Evolutionary conservation across 805 yeast genomes (phyloP).

Genomic region (Debaryomyces prosopidis): DNA sequence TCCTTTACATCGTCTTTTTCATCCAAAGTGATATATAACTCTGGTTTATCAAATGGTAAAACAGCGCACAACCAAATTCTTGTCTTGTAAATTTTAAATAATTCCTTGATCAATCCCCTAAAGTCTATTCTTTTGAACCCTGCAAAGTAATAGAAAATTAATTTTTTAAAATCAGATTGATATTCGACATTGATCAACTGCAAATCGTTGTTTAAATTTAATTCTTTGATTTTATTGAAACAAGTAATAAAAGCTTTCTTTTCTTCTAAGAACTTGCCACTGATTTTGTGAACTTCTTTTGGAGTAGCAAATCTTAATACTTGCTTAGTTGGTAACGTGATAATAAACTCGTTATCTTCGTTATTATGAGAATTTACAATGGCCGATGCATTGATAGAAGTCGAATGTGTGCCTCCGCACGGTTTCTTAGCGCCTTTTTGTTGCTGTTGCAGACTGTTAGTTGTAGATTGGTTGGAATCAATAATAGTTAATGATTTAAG

Average conservation of each 20-base stretch:
- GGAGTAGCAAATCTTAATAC: conserved; percentile 75
- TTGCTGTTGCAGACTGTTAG: conserved; percentile 12
- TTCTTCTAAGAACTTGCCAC: conserved; percentile 69
- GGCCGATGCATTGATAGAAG: conserved; percentile 31
- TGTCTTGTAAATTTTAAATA: conserved; percentile 47
- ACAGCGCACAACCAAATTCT: conserved; percentile 51
- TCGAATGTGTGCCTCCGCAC: conserved; percentile 41
- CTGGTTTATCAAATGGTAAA: conserved; percentile 40
- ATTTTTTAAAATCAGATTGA: conserved; percentile 46
- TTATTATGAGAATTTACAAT: conserved; percentile 42
- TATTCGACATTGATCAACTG: conserved; percentile 47
- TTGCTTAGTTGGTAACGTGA: conserved; percentile 72
- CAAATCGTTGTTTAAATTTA: conserved; percentile 46
- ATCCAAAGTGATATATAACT: conserved; percentile 21
- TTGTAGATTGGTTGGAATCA: conserved; percentile 14
- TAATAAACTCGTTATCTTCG: conserved; percentile 62
- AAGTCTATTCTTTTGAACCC: conserved; percentile 47
- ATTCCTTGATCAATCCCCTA: conserved; percentile 43
- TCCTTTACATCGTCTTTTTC: conserved; percentile 8
- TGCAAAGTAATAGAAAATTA: conserved; percentile 47
- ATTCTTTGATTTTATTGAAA: conserved; percentile 44
- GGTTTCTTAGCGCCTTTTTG: conserved; percentile 17
- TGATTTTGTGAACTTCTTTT: conserved; percentile 61
- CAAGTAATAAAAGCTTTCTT: conserved; percentile 70
- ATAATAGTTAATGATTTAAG: conserved; percentile 48